Evolutionary conservation across 208 protist genomes (phyloP), one percentile per base, ranked within the genome.

Genomic region (Trypanosoma congolense): DNA sequence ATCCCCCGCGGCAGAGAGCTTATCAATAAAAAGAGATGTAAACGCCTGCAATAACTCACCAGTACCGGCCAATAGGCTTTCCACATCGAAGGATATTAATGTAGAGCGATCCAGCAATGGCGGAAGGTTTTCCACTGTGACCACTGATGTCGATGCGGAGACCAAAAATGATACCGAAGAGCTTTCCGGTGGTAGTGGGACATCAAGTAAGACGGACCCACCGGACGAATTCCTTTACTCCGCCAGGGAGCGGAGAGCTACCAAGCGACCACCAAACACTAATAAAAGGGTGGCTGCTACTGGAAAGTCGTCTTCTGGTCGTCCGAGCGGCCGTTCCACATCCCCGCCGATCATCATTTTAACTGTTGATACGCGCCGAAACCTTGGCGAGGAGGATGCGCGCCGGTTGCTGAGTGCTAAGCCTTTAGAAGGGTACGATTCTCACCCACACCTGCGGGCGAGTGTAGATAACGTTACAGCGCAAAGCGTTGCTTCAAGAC

Each of bases 281-380:
- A 24, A 16, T 31, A 44, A 31, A 36, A 28, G 26, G 30, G 8
- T 28, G 8, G 22, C 29, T 38, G 33, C 9, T 5, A 43, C 16
- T 6, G 59, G 40, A 2, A 52, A 21, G 47, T 29, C 2, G 30
- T 14, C 50, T 40, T 24, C 18, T 31, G n/a, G 24, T 28, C n/a
- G 54, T 22, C 19, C 31, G 5, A 18, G 21, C 18, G 46, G 61
- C 4, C 61, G 61, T 18, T 60, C 61, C 12, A 5, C 40, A 4
- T 68, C 61, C 1, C 61, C 61, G 1, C 53, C 45, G 9, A 60
- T 68, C 42, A 68, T 68, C 44, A 68, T 68, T 60, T 36, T 68
- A 28, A 68, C 61, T 25, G 61, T 68, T 3, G 61, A 68, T 3
- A 40, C 54, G 10, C 46, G 61, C 21, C 43, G 54, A 28, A 60